Evolutionary conservation across 371 early-diverging fungal genomes (phyloP).

Genomic region (Dichotomocladium elegans): DNA sequence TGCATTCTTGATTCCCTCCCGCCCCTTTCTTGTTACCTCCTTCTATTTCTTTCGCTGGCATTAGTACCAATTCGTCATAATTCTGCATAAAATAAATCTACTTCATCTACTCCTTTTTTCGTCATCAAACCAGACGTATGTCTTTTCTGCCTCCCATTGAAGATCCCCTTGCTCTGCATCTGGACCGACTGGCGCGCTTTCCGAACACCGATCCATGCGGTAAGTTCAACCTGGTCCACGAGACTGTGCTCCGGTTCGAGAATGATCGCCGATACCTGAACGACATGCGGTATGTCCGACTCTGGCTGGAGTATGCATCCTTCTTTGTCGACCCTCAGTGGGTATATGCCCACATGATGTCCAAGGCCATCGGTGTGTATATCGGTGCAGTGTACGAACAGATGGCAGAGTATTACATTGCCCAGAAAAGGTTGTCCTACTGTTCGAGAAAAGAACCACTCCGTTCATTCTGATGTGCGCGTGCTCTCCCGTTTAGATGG

Average conservation of each 20-base stretch:
- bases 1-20: slow-evolving; percentile 2
- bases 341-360: slow-evolving; percentile 18
- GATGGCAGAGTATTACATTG: slow-evolving; percentile 15
- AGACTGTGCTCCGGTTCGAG: slow-evolving; percentile 5
- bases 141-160: too few species aligned
- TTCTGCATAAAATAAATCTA: too few species aligned
- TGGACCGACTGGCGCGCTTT: slow-evolving; percentile 26
- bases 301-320: slow-evolving; percentile 28
- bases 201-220: not conserved
- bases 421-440: not conserved
- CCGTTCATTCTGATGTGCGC: too few species aligned
- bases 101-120: slow-evolving; percentile 1
- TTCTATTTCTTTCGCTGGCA: slow-evolving; percentile 2
- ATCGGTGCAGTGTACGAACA: slow-evolving; percentile 24
- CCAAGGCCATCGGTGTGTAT: slow-evolving; percentile 24
- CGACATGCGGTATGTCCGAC: slow-evolving; percentile 24
- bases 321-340: slow-evolving; percentile 14
- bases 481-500: not conserved
- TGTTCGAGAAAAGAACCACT: too few species aligned
- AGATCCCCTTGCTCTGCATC: too few species aligned
- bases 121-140: too few species aligned
- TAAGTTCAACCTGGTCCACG: slow-evolving; percentile 7
- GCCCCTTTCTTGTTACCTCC: not conserved
- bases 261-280: slow-evolving; percentile 13
- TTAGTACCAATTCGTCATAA: not conserved